Conservation (phyloP, 2,329 filamentous ascomycete genomes). For the Eutypella sp. region DNA sequence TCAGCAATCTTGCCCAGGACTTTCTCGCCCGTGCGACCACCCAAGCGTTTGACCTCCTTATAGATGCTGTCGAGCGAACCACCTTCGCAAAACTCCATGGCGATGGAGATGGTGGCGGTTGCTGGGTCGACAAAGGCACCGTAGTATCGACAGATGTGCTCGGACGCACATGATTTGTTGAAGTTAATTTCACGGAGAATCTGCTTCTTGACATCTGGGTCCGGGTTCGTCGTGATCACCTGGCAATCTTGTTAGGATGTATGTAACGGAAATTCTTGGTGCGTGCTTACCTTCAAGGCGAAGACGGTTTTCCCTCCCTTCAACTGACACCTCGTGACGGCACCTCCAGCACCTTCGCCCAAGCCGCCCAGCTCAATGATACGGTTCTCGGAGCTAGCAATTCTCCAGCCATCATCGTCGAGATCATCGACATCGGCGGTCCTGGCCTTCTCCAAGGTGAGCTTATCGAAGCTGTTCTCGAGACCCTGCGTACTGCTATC, state of each 20-base stretch:
- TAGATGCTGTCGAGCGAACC: constrained; percentile 96
- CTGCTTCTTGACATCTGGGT: constrained; percentile 97
- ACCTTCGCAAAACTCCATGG: constrained; percentile 98
- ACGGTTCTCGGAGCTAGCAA: constrained; percentile 81
- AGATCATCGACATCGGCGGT: constrained; percentile 89
- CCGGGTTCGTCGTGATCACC: constrained; percentile 97
- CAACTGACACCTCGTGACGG: constrained; percentile 84
- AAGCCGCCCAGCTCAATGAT: constrained; percentile 85
- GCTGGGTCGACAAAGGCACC: constrained; percentile 94
- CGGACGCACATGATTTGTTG: constrained; percentile 94
- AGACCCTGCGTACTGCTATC: constrained; percentile 76
- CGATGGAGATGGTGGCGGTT: constrained; percentile 95
- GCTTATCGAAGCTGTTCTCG: constrained; percentile 67
- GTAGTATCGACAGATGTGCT: constrained; percentile 96
- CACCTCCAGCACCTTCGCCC: constrained; percentile 92
- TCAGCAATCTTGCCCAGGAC: constrained; percentile 96
- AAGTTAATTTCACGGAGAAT: constrained; percentile 94
- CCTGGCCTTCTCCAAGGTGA: constrained; percentile 76
- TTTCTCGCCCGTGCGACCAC: constrained; percentile 92
- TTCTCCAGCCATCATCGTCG: constrained; percentile 92
- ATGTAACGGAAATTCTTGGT: constrained; percentile 5
- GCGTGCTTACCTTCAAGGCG: constrained; percentile 73
- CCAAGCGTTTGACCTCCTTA: constrained; percentile 92
- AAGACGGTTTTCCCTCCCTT: constrained; percentile 92
- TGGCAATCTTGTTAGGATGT: constrained; percentile 32